Percentiles rank a stretch among this genome's conserved stretches.
Conservation (phyloP, 768 basidiomycete genomes). For the Crepidotus variabilis region DNA sequence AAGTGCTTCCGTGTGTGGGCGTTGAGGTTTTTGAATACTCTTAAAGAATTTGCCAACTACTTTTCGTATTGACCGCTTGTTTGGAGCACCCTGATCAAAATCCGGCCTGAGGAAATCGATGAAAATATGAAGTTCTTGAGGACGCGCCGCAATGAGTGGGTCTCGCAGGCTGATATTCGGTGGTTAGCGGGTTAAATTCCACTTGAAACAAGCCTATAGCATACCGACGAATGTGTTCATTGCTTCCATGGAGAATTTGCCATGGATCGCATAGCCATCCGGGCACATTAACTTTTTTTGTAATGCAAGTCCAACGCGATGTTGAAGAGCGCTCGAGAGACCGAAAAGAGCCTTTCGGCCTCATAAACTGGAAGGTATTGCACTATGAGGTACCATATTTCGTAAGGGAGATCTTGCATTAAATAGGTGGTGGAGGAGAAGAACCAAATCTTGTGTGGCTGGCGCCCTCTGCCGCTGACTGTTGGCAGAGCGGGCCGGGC, state of each 20-base stretch:
- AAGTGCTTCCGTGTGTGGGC: neutral
- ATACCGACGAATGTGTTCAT: neutral
- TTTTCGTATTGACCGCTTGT: too few species aligned
- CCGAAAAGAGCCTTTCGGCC: neutral
- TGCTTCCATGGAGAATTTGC: neutral
- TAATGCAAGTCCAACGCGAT: neutral
- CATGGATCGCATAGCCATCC: too few species aligned
- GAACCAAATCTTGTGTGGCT: too few species aligned
- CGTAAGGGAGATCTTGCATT: neutral
- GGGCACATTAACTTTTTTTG: neutral
- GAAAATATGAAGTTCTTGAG: neutral
- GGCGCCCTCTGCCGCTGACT: too few species aligned
- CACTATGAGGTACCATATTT: neutral
- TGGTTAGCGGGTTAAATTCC: neutral
- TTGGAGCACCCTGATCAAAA: too few species aligned
- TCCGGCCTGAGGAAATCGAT: neutral
- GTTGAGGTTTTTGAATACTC: neutral
- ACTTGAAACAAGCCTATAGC: neutral
- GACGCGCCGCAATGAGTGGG: neutral
- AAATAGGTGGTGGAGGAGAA: neutral
- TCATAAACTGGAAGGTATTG: neutral
- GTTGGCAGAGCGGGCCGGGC: too few species aligned
- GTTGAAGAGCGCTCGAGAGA: neutral
- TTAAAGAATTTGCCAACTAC: neutral
- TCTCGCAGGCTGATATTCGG: neutral